These are phyloP conservation scores for Spirogloea muscicola DNA, from an alignment of 139 green algal genomes.

Conservation along the genomic window DNA sequence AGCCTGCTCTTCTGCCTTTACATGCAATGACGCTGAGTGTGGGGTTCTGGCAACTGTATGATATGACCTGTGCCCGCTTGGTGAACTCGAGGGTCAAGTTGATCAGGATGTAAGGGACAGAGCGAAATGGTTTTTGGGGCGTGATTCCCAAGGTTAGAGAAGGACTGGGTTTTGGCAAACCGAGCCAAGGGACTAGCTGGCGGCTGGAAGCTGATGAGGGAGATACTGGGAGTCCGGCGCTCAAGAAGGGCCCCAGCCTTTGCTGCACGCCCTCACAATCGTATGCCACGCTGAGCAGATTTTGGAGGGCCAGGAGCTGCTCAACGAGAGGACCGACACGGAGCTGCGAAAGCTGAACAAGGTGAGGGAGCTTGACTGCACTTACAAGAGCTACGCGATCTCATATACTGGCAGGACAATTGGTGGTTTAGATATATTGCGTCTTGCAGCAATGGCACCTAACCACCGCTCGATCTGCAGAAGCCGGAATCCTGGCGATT, in stretches of 20 bases:
- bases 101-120: constrained; percentile 42
- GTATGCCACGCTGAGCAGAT: constrained; percentile 43
- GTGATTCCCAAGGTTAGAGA: too few species aligned
- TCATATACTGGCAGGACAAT: neutral
- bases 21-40: too few species aligned
- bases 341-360: constrained; percentile 61
- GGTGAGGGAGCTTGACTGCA: neutral
- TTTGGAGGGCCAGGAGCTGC: constrained; percentile 51
- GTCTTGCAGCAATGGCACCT: neutral
- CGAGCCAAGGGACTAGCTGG: too few species aligned
- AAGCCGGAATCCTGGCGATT: constrained; percentile 55
- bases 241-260: too few species aligned
- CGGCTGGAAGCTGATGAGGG: too few species aligned
- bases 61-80: too few species aligned
- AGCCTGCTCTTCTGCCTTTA: too few species aligned
- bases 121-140: neutral
- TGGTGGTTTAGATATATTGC: neutral
- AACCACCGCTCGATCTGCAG: constrained; percentile 38
- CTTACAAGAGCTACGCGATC: neutral
- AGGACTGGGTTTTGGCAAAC: too few species aligned
- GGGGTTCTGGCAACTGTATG: too few species aligned
- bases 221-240: too few species aligned
- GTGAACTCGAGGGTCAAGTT: too few species aligned
- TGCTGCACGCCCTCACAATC: neutral
- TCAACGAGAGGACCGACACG: constrained; percentile 49